Base-by-base conservation (phyloP, 768 basidiomycete genomes). In the Podaxis sp. region DNA sequence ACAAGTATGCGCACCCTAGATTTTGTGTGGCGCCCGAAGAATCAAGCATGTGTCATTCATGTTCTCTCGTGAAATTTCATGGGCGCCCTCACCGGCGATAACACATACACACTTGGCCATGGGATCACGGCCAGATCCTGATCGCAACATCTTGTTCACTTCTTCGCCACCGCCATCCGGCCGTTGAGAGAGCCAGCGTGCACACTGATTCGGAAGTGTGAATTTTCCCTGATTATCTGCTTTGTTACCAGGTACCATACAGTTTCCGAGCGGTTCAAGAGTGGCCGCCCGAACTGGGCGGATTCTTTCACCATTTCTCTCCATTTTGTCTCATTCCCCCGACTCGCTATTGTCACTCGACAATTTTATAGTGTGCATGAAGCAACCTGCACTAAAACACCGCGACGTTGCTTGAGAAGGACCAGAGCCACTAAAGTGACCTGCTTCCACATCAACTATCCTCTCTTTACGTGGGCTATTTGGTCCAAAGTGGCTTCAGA, bases 401-500 rank as follows among this genome's bases (percentile, higher is more conserved):
- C 33, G 2, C 5, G 40, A 39, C 38, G 24, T 44, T 39, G 44
- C 52, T 53, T n/a, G 39, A 22, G 59, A 61, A 59, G 57, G 48
- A 60, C 40, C 49, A 52, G 17, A 38, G 49, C 59, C 59, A 38
- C 30, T 52, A 65, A 66, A 63, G 64, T 64, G 63, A 52, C 58
- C 67, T 64, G 68, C 67, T 64, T 70, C 62, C 3, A 44, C 48
- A 55, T 49, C 46, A 38, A 30, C 36, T 24, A 30, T 49, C 55
- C 59, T 61, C 54, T 44, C 38, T 39, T 64, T 61, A 59, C 58
- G 52, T 61, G 51, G 49, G 15, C 38, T 46, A 64, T 60, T 65
- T 64, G 64, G 57, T 56, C 67, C 61, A 65, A 64, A 64, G 42
- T 59, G 57, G 63, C 53, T 53, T 59, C 61, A 64, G 61, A 66